A percentile compares a stretch with the other conserved stretches of the same genome.
Conservation (phyloP, 179 eudicot genomes). For the Silene vulgaris region DNA sequence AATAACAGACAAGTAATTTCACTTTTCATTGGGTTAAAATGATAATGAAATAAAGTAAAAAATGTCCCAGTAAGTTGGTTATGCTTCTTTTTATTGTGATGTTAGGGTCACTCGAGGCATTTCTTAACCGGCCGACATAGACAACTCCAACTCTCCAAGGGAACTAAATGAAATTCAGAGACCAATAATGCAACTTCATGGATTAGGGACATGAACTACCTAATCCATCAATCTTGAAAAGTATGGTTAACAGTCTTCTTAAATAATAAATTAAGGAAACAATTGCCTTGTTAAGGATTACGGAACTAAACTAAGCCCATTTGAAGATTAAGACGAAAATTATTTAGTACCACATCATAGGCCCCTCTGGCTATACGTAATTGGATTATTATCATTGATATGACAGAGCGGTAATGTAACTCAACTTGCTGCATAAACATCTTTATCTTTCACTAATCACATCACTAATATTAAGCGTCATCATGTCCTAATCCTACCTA, state of each 20-base stretch:
- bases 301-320: constrained; percentile 6
- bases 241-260: neutral
- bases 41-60: no score
- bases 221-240: constrained; percentile 15
- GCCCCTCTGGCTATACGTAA: constrained; percentile 21
- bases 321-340: constrained; percentile 21
- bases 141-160: neutral
- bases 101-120: neutral
- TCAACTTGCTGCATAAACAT: constrained; percentile 18
- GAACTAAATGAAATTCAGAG: neutral
- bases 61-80: no score
- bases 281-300: neutral
- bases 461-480: constrained; percentile 19
- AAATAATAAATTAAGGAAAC: constrained; percentile 10
- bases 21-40: neutral
- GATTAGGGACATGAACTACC: constrained; percentile 17
- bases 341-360: constrained; percentile 18
- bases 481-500: constrained; percentile 25
- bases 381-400: constrained; percentile 18
- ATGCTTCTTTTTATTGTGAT: no score
- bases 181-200: constrained; percentile 16
- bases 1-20: neutral
- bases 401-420: constrained; percentile 6
- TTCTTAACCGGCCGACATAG: constrained; percentile 2
- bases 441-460: constrained; percentile 15